Evolutionary conservation across 371 early-diverging fungal species (phyloP), one percentile per base, ranked within the genome.

Genomic region (Vairimorpha apis): DNA sequence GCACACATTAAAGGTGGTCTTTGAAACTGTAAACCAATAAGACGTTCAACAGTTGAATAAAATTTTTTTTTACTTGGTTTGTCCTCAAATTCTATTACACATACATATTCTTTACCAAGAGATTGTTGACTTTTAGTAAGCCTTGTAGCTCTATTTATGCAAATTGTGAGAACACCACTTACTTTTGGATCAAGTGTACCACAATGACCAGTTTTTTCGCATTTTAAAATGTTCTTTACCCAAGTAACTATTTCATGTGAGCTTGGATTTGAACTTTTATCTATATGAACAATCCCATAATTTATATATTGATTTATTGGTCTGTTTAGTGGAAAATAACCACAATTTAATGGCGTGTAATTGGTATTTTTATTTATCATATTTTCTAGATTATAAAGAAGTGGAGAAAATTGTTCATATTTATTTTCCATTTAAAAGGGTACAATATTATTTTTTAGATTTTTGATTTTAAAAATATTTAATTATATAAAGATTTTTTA

Each of bases 191-290:
- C 99, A 12, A 98, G 88, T 13, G 99, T 98, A 70, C 99, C 99
- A 80, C 89, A 87, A 87, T 98, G 99, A 51, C 99, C 99, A 38
- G 97, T 98, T 86, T 95, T 97, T 78, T 97, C 95, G 49, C 92
- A 93, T 67, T 92, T 88, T 64, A 98, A 88, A 72, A 98, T 98
- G 74, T 94, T 90, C 68, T 94, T 90, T 72, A 98, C 91, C 99
- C 99, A 98, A 63, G 99, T 95, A 51, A 98, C 99, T 51, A 98
- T 97, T 86, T 98, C 99, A 87, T 98, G 99, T 44, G 96, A 95
- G 44, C 94, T 94, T 63, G 99, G 99, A 86, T 96, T 96, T 59
- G 94, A 88, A 63, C 97, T 96, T 88, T 98, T 95, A 85, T 93
- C 92, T 64, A 94, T 86, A 86, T 95, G 94, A 83, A 98, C 93